These are phyloP conservation scores for Penicillium lagena DNA, from an alignment of 495 filamentous ascomycete genomes.

Conservation along the genomic window DNA sequence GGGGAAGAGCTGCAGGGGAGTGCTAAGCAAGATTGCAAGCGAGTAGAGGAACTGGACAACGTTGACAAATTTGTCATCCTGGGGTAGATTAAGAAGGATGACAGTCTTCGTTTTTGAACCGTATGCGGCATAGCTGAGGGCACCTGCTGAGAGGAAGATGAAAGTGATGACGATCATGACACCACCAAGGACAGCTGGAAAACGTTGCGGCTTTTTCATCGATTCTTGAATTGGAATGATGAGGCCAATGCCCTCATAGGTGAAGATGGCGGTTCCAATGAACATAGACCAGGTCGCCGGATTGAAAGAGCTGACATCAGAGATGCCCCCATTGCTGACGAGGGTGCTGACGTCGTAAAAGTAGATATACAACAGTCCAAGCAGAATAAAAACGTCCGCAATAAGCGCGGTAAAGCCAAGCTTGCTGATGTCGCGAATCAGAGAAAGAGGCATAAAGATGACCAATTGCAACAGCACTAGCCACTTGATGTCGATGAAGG, in stretches of 20 bases:
- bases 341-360: constrained; percentile 93
- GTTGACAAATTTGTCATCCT: constrained; percentile 94
- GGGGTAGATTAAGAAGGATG: constrained; percentile 89
- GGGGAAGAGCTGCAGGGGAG: constrained; percentile 92
- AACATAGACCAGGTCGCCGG: constrained; percentile 86
- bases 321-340: constrained; percentile 61
- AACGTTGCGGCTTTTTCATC: constrained; percentile 83
- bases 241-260: constrained; percentile 95
- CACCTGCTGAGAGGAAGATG: constrained; percentile 86
- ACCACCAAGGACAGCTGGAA: constrained; percentile 74
- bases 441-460: constrained; percentile 85
- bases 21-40: constrained; percentile 86
- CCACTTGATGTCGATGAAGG: constrained; percentile 73
- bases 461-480: constrained; percentile 90
- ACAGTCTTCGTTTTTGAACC: constrained; percentile 93
- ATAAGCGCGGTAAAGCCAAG: constrained; percentile 84
- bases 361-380: constrained; percentile 89
- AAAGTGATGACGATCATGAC: constrained; percentile 93
- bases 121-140: constrained; percentile 91
- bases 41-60: constrained; percentile 93
- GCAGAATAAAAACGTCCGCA: constrained; percentile 87
- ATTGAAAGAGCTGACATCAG: constrained; percentile 87
- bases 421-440: constrained; percentile 94
- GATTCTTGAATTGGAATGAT: constrained; percentile 98
- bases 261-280: constrained; percentile 98